Conservation (phyloP, 1,284 basidiomycete species). For the Salmacisia buchloeana region DNA sequence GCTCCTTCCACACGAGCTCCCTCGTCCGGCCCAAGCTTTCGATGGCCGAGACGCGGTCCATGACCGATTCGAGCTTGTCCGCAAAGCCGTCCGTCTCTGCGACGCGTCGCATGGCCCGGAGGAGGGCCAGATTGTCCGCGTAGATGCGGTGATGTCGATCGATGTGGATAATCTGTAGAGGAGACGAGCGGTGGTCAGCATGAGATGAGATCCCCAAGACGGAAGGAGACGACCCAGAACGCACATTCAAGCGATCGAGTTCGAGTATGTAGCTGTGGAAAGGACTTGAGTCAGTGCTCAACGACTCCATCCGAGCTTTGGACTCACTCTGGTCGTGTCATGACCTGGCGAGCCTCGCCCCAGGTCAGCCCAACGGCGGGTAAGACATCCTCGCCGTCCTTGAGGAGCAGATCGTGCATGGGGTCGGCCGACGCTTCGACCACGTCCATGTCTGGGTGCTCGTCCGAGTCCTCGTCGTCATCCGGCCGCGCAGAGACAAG, state of each 20-base stretch:
- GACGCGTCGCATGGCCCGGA: conserved; percentile 35
- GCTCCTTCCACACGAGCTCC: conserved; percentile 44
- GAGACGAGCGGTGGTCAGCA: background rate
- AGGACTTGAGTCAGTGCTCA: background rate
- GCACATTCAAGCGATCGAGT: conserved; percentile 11
- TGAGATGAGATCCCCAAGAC: background rate
- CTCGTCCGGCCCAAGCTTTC: conserved; percentile 34
- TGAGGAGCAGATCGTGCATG: conserved; percentile 16
- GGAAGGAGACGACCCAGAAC: background rate
- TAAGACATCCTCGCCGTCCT: conserved; percentile 30
- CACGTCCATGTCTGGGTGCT: conserved; percentile 8
- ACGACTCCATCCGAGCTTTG: background rate
- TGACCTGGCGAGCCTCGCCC: conserved; percentile 42
- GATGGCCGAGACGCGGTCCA: conserved; percentile 43
- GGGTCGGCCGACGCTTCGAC: conserved; percentile 32
- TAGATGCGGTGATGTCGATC: conserved; percentile 41
- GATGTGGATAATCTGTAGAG: conserved; percentile 29
- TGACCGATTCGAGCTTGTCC: conserved; percentile 38
- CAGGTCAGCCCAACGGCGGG: conserved; percentile 42
- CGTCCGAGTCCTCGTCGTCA: conserved; percentile 5
- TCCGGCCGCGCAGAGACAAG: background rate
- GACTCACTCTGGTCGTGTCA: conserved; percentile 41
- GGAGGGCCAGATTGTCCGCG: conserved; percentile 41
- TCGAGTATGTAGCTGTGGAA: conserved; percentile 7
- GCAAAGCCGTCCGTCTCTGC: conserved; percentile 34